phyloP scores from a whole-genome alignment of 208 protist species.

The Trypanosoma melophagium region DNA sequence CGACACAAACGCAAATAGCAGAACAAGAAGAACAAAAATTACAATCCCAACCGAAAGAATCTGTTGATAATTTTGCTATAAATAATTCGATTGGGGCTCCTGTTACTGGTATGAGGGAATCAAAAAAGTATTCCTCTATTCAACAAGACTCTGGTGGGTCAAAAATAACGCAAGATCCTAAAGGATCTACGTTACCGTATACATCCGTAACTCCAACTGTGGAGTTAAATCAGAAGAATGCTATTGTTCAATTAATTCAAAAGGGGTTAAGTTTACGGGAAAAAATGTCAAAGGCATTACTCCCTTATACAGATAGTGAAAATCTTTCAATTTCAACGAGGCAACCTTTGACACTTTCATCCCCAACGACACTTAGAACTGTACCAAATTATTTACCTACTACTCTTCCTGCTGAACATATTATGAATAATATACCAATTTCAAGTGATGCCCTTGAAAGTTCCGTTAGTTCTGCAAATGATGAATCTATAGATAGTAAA shows the following conservation, averaged over 20 bases:
- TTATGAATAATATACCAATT: conserved; percentile 9
- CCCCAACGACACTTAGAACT: background rate
- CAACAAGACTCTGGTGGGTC: too few relatives aligned
- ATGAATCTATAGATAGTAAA: conserved; percentile 8
- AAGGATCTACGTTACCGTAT: conserved; percentile 10
- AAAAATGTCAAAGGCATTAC: conserved; percentile 45
- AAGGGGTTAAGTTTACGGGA: conserved; percentile 41
- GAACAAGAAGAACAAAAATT: too few relatives aligned
- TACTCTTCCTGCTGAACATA: conserved; percentile 14
- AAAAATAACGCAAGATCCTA: background rate
- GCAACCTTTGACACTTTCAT: conserved; percentile 1
- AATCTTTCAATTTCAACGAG: conserved; percentile 1
- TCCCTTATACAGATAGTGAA: conserved; percentile 4
- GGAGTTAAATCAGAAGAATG: conserved; percentile 18
- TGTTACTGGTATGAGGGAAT: too few relatives aligned
- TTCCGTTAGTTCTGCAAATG: conserved; percentile 17
- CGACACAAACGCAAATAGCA: too few relatives aligned
- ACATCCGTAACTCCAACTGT: background rate
- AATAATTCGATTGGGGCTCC: too few relatives aligned
- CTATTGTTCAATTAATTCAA: conserved; percentile 40
- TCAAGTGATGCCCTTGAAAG: conserved; percentile 8
- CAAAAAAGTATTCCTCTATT: too few relatives aligned
- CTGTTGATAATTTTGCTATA: too few relatives aligned
- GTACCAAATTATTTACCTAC: conserved; percentile 2
- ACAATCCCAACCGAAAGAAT: too few relatives aligned